phyloP scores from a whole-genome alignment of 257 asterid genomes.

The Solanum medicagineum region DNA sequence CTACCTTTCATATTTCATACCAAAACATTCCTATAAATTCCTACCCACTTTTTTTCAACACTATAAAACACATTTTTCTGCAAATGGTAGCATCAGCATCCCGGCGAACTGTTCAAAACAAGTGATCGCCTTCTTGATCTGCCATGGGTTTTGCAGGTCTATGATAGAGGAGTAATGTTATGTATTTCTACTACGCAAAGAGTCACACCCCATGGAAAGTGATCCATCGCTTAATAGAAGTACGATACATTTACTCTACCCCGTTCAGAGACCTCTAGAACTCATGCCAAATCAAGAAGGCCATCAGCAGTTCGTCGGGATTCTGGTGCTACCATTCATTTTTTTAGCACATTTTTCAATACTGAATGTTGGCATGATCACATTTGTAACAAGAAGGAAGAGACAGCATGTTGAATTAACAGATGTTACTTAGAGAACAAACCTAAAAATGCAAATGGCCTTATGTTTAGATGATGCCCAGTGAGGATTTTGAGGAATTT shows the following conservation, averaged over 20 bases:
- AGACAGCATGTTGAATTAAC: background rate
- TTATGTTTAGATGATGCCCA: too few relatives aligned
- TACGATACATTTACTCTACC: conserved; percentile 21
- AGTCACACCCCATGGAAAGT: background rate
- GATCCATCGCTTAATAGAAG: conserved; percentile 29
- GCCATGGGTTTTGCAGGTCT: background rate
- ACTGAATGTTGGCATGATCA: conserved; percentile 34
- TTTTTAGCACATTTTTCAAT: conserved; percentile 31
- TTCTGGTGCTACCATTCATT: conserved; percentile 13
- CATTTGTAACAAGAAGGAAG: conserved; percentile 11
- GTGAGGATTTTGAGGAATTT: too few relatives aligned
- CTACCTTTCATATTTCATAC: background rate
- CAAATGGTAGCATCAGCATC: background rate
- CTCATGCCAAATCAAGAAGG: conserved; percentile 23
- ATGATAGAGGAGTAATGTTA: background rate
- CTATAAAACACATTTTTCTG: background rate
- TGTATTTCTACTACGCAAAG: too few relatives aligned
- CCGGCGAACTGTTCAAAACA: background rate
- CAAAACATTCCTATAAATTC: background rate
- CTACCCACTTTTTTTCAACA: background rate
- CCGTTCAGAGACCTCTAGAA: conserved; percentile 5
- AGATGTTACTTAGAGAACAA: too few relatives aligned
- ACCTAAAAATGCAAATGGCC: too few relatives aligned
- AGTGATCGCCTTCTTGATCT: background rate
- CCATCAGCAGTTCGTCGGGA: background rate